These are phyloP conservation scores for Gloeophyllum trabeum DNA, from an alignment of 768 basidiomycete species.

Conservation along the genomic window DNA sequence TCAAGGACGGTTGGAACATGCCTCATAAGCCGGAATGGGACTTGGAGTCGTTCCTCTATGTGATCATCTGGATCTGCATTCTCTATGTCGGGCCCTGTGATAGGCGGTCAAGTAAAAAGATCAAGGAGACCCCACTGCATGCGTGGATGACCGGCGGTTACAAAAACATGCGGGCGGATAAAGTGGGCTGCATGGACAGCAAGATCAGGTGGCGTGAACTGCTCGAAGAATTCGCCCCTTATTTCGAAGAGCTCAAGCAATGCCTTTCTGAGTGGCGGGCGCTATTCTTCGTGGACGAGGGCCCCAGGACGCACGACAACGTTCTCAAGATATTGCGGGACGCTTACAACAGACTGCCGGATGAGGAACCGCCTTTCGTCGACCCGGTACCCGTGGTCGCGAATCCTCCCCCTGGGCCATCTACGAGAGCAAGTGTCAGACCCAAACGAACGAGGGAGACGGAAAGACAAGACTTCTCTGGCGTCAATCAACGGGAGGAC, in stretches of 20 bases:
- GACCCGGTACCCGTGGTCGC: too few relatives aligned
- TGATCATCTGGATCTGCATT: not conserved
- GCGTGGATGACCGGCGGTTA: not conserved
- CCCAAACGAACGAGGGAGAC: too few relatives aligned
- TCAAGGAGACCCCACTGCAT: not conserved
- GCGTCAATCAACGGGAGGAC: too few relatives aligned
- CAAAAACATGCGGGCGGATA: not conserved
- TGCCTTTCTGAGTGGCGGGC: not conserved
- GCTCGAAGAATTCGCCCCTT: not conserved
- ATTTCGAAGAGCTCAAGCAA: not conserved
- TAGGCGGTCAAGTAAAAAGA: not conserved
- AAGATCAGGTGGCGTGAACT: not conserved
- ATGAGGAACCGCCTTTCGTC: too few relatives aligned
- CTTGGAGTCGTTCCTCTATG: not conserved
- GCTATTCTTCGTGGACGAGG: not conserved
- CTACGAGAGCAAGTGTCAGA: too few relatives aligned
- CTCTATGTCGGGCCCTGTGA: not conserved
- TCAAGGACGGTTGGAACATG: not conserved
- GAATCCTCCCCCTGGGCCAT: too few relatives aligned
- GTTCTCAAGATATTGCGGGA: not conserved
- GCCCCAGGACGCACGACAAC: not conserved
- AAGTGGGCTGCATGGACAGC: not conserved
- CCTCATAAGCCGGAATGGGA: not conserved
- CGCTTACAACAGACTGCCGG: not conserved
- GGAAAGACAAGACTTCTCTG: too few relatives aligned